phyloP scores from a whole-genome alignment of 1,284 basidiomycete genomes.

The Ganoderma boninense region DNA sequence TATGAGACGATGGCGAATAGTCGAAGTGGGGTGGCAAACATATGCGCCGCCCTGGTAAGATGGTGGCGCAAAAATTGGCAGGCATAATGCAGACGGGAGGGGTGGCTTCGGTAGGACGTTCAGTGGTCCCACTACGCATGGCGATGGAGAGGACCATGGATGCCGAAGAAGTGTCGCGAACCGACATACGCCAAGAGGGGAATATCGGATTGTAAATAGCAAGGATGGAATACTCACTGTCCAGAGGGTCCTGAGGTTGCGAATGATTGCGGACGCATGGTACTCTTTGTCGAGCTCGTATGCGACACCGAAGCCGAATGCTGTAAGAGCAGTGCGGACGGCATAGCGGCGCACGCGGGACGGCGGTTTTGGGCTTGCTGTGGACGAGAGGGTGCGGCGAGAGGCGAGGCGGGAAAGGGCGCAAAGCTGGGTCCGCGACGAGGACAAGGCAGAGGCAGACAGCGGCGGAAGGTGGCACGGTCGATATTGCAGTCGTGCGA shows the following conservation, averaged over 20 bases:
- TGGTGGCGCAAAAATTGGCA: neutral
- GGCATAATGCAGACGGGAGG: neutral
- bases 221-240: conserved; percentile 51
- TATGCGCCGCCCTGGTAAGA: neutral
- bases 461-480: neutral
- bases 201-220: neutral
- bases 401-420: too few species aligned
- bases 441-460: neutral
- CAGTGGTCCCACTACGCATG: neutral
- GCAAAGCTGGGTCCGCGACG: too few species aligned
- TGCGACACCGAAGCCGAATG: conserved; percentile 50
- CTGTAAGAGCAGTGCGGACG: conserved; percentile 42
- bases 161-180: too few species aligned
- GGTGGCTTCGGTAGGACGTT: neutral
- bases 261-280: conserved; percentile 72
- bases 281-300: conserved; percentile 65
- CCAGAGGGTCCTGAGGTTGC: conserved; percentile 74
- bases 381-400: neutral
- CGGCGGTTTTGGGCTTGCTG: neutral
- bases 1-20: neutral
- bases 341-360: conserved; percentile 26
- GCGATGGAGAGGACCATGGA: neutral
- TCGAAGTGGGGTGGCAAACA: neutral
- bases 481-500: neutral
- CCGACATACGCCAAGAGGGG: neutral